Evolutionary conservation across 2,329 filamentous ascomycete genomes (phyloP).

Genomic region (Claviceps cyperi): DNA sequence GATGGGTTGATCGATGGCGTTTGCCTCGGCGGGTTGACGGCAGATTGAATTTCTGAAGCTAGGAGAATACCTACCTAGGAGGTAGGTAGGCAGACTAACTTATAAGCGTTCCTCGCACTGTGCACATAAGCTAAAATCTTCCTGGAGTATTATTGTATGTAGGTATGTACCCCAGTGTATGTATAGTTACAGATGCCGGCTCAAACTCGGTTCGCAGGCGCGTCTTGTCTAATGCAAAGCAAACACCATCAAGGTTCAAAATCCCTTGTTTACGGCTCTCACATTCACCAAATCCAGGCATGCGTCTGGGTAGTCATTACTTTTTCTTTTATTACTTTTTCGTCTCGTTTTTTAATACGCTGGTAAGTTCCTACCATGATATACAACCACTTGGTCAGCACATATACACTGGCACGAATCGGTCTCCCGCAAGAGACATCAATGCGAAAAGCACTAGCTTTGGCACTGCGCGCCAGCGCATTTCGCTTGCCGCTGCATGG

Average conservation of each 20-base stretch:
- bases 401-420: slow-evolving; percentile 9
- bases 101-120: not conserved
- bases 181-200: not conserved
- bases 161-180: too few species aligned
- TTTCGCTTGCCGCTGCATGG: not conserved
- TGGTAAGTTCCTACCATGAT: slow-evolving; percentile 6
- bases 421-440: slow-evolving; percentile 5
- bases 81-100: too few species aligned
- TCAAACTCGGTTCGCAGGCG: not conserved
- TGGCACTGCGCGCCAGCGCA: slow-evolving; percentile 1
- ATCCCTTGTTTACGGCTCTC: not conserved
- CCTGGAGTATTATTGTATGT: too few species aligned
- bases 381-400: slow-evolving; percentile 15
- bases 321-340: slow-evolving; percentile 1
- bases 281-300: not conserved
- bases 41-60: not conserved
- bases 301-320: not conserved
- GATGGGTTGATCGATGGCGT: not conserved
- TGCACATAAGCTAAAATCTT: not conserved
- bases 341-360: slow-evolving; percentile 9
- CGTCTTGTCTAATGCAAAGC: not conserved
- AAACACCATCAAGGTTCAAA: not conserved
- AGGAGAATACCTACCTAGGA: not conserved
- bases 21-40: not conserved
- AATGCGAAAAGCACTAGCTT: slow-evolving; percentile 14